These are phyloP conservation scores for Phellinidium pouzarii DNA, from an alignment of 1,284 basidiomycete genomes.

Conservation along the genomic window DNA sequence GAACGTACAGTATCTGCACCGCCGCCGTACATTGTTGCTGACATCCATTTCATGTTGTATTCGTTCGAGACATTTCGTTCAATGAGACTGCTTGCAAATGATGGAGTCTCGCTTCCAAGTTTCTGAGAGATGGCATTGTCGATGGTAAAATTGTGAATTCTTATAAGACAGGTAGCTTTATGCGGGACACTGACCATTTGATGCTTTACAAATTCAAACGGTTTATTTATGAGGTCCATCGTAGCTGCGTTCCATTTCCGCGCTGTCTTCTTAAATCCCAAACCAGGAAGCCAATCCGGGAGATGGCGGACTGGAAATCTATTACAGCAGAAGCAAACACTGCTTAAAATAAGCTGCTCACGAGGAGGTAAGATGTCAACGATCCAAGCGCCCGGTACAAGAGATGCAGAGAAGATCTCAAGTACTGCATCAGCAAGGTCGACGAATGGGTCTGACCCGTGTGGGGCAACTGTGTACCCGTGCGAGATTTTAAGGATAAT, in stretches of 20 bases:
- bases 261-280: conserved; percentile 7
- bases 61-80: conserved; percentile 14
- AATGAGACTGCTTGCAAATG: conserved; percentile 11
- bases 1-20: conserved; percentile 15
- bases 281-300: conserved; percentile 18
- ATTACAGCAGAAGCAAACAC: background rate
- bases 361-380: conserved; percentile 17
- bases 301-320: conserved; percentile 12
- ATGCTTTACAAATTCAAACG: conserved; percentile 15
- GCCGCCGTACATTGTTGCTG: conserved; percentile 12
- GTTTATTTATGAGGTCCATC: conserved; percentile 16
- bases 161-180: background rate
- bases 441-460: conserved; percentile 10
- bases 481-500: conserved; percentile 18
- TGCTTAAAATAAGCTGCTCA: background rate
- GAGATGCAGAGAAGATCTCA: conserved; percentile 14
- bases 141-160: background rate
- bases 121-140: background rate
- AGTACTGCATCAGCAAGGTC: conserved; percentile 14
- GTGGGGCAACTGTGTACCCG: conserved; percentile 17
- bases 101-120: conserved; percentile 12
- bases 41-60: conserved; percentile 11
- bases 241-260: conserved; percentile 3
- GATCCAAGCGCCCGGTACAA: conserved; percentile 18
- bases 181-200: conserved; percentile 10